Evolutionary conservation across 371 early-diverging fungal species (phyloP).

Genomic region (Zopfochytrium polystomum): DNA sequence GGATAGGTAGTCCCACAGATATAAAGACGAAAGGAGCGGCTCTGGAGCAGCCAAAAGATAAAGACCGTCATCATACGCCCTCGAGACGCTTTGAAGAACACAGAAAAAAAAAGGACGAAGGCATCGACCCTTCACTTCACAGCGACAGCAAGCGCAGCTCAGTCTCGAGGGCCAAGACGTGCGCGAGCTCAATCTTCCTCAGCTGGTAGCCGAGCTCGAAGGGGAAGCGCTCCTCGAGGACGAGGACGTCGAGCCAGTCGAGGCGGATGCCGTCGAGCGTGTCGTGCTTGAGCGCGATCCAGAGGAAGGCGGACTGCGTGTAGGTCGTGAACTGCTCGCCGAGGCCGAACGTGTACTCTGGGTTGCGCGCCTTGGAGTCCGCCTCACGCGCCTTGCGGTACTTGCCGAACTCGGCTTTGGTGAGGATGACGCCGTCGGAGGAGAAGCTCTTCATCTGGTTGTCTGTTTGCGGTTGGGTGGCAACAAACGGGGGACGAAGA

Average conservation of each 20-base stretch:
- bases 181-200: not conserved
- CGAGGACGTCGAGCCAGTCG: constrained; percentile 10
- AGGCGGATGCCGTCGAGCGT: constrained; percentile 12
- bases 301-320: constrained; percentile 24
- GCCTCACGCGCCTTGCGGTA: constrained; percentile 20
- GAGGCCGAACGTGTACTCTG: constrained; percentile 19
- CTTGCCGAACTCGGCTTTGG: constrained; percentile 18
- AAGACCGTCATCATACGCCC: too few relatives aligned
- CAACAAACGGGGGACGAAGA: not conserved
- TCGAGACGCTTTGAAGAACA: too few relatives aligned
- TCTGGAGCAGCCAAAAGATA: too few relatives aligned
- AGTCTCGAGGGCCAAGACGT: not conserved
- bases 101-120: too few relatives aligned
- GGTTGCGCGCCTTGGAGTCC: constrained; percentile 25
- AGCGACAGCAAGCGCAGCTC: too few relatives aligned
- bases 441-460: constrained; percentile 19
- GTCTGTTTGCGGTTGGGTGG: not conserved
- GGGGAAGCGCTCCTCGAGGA: constrained; percentile 17
- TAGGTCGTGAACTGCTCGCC: constrained; percentile 22
- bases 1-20: too few relatives aligned
- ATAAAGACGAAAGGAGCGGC: too few relatives aligned
- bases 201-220: constrained; percentile 13
- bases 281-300: constrained; percentile 6
- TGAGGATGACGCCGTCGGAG: constrained; percentile 19
- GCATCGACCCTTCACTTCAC: too few relatives aligned